Percentiles rank a stretch among this genome's conserved stretches.
Conservation (phyloP, 352 stramenopile species). For the Saprolegnia diclina region DNA sequence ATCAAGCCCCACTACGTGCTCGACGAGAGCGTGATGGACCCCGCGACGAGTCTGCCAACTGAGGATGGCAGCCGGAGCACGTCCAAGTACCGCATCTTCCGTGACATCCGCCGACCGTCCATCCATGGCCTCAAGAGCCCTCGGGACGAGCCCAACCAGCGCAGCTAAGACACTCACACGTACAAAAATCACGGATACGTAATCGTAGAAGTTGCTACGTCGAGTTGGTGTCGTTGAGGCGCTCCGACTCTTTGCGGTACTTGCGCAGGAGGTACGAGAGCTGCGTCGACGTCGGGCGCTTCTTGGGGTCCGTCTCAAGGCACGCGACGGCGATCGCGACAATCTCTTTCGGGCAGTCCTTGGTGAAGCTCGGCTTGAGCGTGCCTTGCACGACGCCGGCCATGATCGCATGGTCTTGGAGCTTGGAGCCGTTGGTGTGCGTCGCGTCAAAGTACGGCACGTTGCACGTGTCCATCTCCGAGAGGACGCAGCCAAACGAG, state of each 20-base stretch:
- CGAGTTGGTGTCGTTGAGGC: neutral
- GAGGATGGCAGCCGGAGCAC: neutral
- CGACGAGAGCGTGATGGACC: neutral
- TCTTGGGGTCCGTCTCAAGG: slow-evolving; percentile 51
- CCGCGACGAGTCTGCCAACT: neutral
- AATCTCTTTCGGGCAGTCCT: slow-evolving; percentile 43
- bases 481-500: slow-evolving; percentile 46
- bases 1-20: slow-evolving; percentile 15
- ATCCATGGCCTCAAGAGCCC: neutral
- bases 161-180: neutral
- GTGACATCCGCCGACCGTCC: neutral
- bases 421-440: slow-evolving; percentile 10
- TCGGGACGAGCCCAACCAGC: neutral
- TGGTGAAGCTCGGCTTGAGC: slow-evolving; percentile 52
- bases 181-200: neutral
- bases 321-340: slow-evolving; percentile 52
- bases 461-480: slow-evolving; percentile 37
- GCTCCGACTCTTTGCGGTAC: slow-evolving; percentile 38
- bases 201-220: neutral
- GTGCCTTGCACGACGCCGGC: slow-evolving; percentile 56
- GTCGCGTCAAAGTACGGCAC: slow-evolving; percentile 19
- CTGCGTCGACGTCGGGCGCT: slow-evolving; percentile 61
- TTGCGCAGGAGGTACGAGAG: slow-evolving; percentile 69
- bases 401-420: slow-evolving; percentile 38
- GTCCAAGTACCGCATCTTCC: slow-evolving; percentile 12